Evolutionary conservation across 2,329 filamentous ascomycete genomes (phyloP), one percentile per base, ranked within the genome.

Genomic region (Beauveria sp.): DNA sequence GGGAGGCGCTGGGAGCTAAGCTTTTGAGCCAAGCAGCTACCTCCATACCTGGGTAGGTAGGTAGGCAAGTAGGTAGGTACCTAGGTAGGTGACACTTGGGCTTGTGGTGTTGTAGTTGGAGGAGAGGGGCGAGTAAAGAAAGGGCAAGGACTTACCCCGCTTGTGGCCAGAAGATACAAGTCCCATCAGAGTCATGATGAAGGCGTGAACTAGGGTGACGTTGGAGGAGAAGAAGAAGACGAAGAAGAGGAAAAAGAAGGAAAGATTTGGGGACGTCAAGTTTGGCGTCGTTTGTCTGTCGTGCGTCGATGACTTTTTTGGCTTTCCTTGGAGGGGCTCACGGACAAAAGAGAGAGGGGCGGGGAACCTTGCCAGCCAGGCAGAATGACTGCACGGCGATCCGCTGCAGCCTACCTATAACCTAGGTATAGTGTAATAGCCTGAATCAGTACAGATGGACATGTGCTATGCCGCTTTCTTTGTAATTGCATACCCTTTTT

Each of bases 121-220:
- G 20, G 14, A 2, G 30, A 7, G n/a, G 6, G 12, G 12, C 34
- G 6, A 43, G 22, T 6, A 26, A 22, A 28, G 7, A 50, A 43
- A 52, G n/a, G 9, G n/a, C n/a, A 18, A 44, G 18, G 22, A 59
- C 56, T 14, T 59, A 53, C 56, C 40, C 14, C 56, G 56, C 37
- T 37, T 52, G 22, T 54, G 53, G 50, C 26, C n/a, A 46, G 50
- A 57, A 20, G 59, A 57, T 5, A 54, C 48, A n/a, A 59, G 56
- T 44, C 56, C 56, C 47, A 59, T 52, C 12, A 59, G 24, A 18
- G 56, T 59, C 56, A 59, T 59, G 37, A 14, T 59, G 56, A 43
- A 34, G 20, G 16, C 34, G 53, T 48, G 26, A 7, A 22, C 10
- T 5, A 34, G 24, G 41, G 7, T 5, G 41, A 20, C 5, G 12